A percentile compares a stretch with the other conserved stretches of the same genome.
These are phyloP conservation scores for Diaporthe amygdali DNA, from an alignment of 2,329 filamentous ascomycete genomes.

Conservation along the genomic window DNA sequence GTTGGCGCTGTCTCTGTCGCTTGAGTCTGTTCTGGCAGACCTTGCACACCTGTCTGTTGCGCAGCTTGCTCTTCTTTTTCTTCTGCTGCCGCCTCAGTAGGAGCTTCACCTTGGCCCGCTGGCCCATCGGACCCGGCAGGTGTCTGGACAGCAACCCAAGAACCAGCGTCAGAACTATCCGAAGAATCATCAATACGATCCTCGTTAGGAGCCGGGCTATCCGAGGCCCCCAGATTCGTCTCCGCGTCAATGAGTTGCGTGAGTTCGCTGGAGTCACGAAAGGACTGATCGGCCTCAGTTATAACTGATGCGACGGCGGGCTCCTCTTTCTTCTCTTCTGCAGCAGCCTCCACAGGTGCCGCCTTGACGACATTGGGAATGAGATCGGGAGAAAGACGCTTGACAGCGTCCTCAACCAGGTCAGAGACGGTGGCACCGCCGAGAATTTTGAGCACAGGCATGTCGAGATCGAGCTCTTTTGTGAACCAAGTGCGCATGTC, in stretches of 20 bases:
- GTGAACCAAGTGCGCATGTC: conserved; percentile 51
- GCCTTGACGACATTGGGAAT: neutral
- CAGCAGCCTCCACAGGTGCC: neutral
- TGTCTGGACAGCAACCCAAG: conserved; percentile 12
- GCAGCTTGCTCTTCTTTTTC: neutral
- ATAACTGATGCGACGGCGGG: neutral
- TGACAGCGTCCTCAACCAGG: conserved; percentile 8
- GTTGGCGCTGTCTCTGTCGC: neutral
- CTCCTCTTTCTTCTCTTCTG: neutral
- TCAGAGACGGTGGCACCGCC: conserved; percentile 29
- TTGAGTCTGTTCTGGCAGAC: neutral
- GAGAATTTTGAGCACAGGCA: conserved; percentile 50
- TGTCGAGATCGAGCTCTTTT: conserved; percentile 44
- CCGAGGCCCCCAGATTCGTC: neutral
- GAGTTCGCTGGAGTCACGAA: neutral
- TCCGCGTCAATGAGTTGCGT: neutral
- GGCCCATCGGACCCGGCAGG: neutral
- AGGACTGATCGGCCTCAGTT: neutral
- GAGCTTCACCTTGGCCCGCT: neutral
- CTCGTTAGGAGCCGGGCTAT: neutral
- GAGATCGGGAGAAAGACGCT: conserved; percentile 5
- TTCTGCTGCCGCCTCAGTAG: conserved; percentile 1
- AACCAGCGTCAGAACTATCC: conserved; percentile 10
- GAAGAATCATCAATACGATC: conserved; percentile 2
- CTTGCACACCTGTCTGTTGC: neutral